Evolutionary conservation across 495 filamentous ascomycete genomes (phyloP).

Genomic region (Penicillium lagena): DNA sequence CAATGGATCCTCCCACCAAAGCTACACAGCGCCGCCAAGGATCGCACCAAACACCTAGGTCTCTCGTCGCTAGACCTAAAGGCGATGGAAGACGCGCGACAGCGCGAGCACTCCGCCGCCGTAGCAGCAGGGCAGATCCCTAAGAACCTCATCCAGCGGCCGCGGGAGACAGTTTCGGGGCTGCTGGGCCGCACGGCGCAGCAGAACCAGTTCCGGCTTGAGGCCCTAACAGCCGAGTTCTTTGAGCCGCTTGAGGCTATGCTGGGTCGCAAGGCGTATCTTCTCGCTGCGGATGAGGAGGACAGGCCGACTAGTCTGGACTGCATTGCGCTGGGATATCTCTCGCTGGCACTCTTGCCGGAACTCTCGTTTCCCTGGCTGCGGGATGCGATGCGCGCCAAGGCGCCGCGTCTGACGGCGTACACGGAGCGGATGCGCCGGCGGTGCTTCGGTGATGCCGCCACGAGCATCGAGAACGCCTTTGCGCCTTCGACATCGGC

Average conservation of each 20-base stretch:
- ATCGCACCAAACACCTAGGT: conserved; percentile 66
- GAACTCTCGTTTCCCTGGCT: conserved; percentile 70
- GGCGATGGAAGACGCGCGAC: conserved; percentile 37
- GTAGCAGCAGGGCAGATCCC: conserved; percentile 37
- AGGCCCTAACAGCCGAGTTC: conserved; percentile 59
- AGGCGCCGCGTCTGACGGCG: conserved; percentile 44
- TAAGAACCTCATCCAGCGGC: conserved; percentile 30
- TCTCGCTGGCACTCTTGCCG: conserved; percentile 65
- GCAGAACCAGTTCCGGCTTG: conserved; percentile 57
- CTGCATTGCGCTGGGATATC: conserved; percentile 71
- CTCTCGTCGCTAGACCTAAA: conserved; percentile 61
- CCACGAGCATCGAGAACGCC: conserved; percentile 21
- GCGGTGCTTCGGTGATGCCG: conserved; percentile 30
- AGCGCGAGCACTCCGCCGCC: conserved; percentile 37
- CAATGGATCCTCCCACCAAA: conserved; percentile 72
- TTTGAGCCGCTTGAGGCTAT: conserved; percentile 62
- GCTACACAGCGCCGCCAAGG: conserved; percentile 58
- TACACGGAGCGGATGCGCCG: conserved; percentile 47
- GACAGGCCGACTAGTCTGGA: conserved; percentile 56
- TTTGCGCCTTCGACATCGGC: conserved; percentile 10
- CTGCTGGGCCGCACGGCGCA: conserved; percentile 33
- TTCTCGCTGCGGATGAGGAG: conserved; percentile 36
- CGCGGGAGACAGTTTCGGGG: conserved; percentile 34
- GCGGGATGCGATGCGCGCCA: conserved; percentile 49
- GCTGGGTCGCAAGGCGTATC: conserved; percentile 47